A percentile compares a stretch with the other conserved stretches of the same genome.
Conservation (phyloP, 1,139 yeast species). For the Ashbya aceris region DNA sequence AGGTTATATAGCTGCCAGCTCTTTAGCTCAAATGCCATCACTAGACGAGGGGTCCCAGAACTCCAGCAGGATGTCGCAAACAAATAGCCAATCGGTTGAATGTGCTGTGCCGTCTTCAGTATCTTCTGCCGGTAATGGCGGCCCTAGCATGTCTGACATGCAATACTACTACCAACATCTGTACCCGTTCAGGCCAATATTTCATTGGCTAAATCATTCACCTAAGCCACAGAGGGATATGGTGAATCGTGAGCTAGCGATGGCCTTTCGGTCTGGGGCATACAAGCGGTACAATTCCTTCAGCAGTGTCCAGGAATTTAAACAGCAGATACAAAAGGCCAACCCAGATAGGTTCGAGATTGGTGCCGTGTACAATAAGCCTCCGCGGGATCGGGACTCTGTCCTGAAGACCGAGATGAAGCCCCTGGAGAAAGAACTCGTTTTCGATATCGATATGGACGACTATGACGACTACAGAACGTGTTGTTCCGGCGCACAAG, state of each 20-base stretch:
- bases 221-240: slow-evolving; percentile 63
- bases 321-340: slow-evolving; percentile 56
- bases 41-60: background rate
- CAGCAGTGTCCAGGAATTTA: slow-evolving; percentile 59
- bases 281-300: slow-evolving; percentile 86
- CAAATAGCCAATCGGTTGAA: background rate
- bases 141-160: slow-evolving; percentile 62
- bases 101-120: slow-evolving; percentile 1
- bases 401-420: slow-evolving; percentile 73
- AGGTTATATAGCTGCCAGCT: too few species aligned
- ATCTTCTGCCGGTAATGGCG: slow-evolving; percentile 15
- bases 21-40: slow-evolving; percentile 2
- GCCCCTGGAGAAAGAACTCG: slow-evolving; percentile 78
- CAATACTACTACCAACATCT: slow-evolving; percentile 62
- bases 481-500: slow-evolving; percentile 79
- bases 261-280: slow-evolving; percentile 75
- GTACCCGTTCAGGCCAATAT: slow-evolving; percentile 63
- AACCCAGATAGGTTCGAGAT: slow-evolving; percentile 91
- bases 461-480: slow-evolving; percentile 93
- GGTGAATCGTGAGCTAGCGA: slow-evolving; percentile 88
- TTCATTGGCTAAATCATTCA: slow-evolving; percentile 85
- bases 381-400: slow-evolving; percentile 75
- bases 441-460: slow-evolving; percentile 94
- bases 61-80: too few species aligned
- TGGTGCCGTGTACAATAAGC: slow-evolving; percentile 84